Percentiles rank a stretch among this genome's conserved stretches.
These are phyloP conservation scores for Rheum nobile DNA, from an alignment of 148 eudicot species.

Conservation along the genomic window DNA sequence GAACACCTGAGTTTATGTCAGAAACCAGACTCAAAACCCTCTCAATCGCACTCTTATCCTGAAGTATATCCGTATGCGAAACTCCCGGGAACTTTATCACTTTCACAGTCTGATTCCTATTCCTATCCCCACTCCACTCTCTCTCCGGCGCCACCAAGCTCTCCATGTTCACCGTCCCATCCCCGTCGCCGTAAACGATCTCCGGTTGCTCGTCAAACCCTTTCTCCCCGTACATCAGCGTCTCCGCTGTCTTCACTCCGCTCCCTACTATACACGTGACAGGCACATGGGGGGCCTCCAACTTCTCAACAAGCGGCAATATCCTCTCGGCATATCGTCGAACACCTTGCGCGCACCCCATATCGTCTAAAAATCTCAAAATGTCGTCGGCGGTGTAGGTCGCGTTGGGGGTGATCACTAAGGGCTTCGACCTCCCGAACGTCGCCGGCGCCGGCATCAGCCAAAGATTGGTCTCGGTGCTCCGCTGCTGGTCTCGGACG, in stretches of 20 bases:
- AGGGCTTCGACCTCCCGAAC: slow-evolving; percentile 25
- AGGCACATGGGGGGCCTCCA: slow-evolving; percentile 40
- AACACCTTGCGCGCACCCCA: slow-evolving; percentile 48
- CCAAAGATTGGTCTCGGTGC: slow-evolving; percentile 83
- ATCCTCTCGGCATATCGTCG: slow-evolving; percentile 42
- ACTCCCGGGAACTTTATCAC: slow-evolving; percentile 44
- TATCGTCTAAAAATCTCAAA: slow-evolving; percentile 41
- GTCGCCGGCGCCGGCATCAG: slow-evolving; percentile 55
- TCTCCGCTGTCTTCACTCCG: slow-evolving; percentile 48
- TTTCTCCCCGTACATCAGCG: slow-evolving; percentile 40
- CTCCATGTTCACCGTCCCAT: slow-evolving; percentile 80
- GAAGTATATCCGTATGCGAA: slow-evolving; percentile 49
- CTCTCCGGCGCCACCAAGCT: slow-evolving; percentile 51
- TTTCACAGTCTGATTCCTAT: slow-evolving; percentile 33
- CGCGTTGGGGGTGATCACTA: slow-evolving; percentile 39
- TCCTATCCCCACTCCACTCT: slow-evolving; percentile 29
- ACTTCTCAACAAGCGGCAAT: slow-evolving; percentile 41
- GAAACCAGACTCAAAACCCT: slow-evolving; percentile 30
- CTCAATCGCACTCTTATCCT: slow-evolving; percentile 38
- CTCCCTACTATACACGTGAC: slow-evolving; percentile 68
- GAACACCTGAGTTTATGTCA: slow-evolving; percentile 27
- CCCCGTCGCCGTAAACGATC: slow-evolving; percentile 72
- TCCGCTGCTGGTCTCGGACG: slow-evolving; percentile 77
- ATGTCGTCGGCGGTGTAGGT: slow-evolving; percentile 45
- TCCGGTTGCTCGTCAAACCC: slow-evolving; percentile 71